These are phyloP conservation scores for Lichtheimia corymbifera DNA, from an alignment of 371 early-diverging fungal genomes.

Conservation along the genomic window DNA sequence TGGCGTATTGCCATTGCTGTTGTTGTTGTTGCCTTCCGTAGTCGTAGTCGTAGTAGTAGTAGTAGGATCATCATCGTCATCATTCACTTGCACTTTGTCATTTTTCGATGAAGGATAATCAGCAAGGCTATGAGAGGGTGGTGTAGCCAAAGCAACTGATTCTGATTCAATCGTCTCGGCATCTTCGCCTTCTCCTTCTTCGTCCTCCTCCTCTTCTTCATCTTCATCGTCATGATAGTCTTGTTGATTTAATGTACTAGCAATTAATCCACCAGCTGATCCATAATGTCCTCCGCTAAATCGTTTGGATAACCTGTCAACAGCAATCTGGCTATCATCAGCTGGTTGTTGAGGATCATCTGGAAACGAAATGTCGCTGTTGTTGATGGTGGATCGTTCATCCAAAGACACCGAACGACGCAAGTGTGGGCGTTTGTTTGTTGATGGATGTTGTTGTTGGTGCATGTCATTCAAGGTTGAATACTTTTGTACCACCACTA, in stretches of 20 bases:
- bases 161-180: constrained; percentile 2
- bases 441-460: neutral
- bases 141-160: constrained; percentile 16
- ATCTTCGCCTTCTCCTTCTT: neutral
- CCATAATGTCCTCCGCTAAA: constrained; percentile 52
- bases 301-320: constrained; percentile 39
- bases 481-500: neutral
- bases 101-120: constrained; percentile 1
- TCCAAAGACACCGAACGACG: constrained; percentile 1
- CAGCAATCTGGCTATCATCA: constrained; percentile 23
- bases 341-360: constrained; percentile 10
- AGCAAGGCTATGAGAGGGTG: constrained; percentile 3
- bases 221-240: constrained; percentile 9
- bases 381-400: constrained; percentile 15
- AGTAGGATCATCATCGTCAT: constrained; percentile 10
- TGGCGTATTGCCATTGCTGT: neutral
- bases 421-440: neutral
- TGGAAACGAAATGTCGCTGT: constrained; percentile 28
- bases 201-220: neutral
- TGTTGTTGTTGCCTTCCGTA: neutral
- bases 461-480: neutral
- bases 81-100: neutral
- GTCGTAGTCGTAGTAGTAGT: too few species aligned
- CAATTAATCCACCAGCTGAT: constrained; percentile 46
- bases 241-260: constrained; percentile 27